Conservation (phyloP, 1,284 basidiomycete species). For the Microbotryomycetes sp. region DNA sequence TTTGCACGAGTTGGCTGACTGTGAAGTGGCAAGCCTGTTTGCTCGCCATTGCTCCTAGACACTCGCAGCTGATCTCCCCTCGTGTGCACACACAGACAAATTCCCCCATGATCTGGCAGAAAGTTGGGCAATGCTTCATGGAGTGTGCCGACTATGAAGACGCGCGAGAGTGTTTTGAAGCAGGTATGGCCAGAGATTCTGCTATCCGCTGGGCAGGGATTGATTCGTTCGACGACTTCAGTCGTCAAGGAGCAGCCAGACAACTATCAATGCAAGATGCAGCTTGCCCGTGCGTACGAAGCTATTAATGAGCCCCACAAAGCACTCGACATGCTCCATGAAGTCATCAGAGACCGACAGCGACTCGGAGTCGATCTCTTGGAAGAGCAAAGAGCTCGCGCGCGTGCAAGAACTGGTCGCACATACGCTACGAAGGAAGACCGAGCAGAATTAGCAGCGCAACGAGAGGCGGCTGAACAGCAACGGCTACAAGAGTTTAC, state of each 20-base stretch:
- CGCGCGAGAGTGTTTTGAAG: slow-evolving; percentile 73
- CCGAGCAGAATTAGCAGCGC: slow-evolving; percentile 3
- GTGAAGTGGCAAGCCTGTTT: slow-evolving; percentile 52
- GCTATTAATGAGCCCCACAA: slow-evolving; percentile 63
- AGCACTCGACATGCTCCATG: slow-evolving; percentile 76
- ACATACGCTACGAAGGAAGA: slow-evolving; percentile 3
- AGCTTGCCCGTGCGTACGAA: slow-evolving; percentile 83
- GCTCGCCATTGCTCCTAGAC: background rate
- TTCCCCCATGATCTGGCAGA: slow-evolving; percentile 30
- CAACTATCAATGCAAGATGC: slow-evolving; percentile 74
- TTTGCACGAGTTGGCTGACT: slow-evolving; percentile 64
- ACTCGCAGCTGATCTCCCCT: background rate
- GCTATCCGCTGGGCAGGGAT: background rate
- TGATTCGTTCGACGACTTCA: too few relatives aligned
- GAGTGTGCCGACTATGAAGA: slow-evolving; percentile 63
- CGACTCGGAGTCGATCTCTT: background rate
- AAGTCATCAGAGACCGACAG: slow-evolving; percentile 44
- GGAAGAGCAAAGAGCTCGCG: background rate
- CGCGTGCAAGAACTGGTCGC: background rate
- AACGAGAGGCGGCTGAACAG: slow-evolving; percentile 22
- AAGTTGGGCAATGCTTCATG: slow-evolving; percentile 45
- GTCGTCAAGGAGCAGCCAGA: slow-evolving; percentile 66
- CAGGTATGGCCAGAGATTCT: slow-evolving; percentile 49
- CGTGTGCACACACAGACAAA: slow-evolving; percentile 24
- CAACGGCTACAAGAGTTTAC: slow-evolving; percentile 39